A percentile compares a stretch with the other conserved stretches of the same genome.
Conservation (phyloP, 345 rosid genomes). For the Hirschfeldia incana region DNA sequence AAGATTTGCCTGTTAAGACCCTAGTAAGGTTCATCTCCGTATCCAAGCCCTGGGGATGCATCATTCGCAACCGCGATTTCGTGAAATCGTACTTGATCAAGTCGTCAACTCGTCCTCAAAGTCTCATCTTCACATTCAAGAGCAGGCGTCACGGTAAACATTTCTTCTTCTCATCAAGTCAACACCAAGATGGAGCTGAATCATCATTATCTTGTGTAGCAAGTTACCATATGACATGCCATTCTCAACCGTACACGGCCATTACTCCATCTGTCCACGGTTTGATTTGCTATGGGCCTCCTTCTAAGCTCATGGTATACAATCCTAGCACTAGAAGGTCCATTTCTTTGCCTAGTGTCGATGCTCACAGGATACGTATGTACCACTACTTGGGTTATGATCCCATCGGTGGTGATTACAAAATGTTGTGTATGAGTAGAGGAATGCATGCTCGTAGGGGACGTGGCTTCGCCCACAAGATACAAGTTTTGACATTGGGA, state of each 20-base stretch:
- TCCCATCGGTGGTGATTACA: conserved; percentile 10
- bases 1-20: conserved; percentile 4
- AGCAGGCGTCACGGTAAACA: background rate
- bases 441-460: background rate
- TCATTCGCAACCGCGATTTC: conserved; percentile 15
- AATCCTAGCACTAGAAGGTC: conserved; percentile 20
- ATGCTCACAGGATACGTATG: background rate
- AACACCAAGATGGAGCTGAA: background rate
- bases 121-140: conserved; percentile 16
- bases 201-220: background rate
- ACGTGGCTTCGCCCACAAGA: background rate
- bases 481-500: conserved; percentile 5
- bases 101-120: background rate
- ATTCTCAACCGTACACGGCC: background rate
- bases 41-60: background rate
- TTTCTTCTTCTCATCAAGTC: conserved; percentile 10
- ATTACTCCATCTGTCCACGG: conserved; percentile 18
- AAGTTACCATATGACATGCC: conserved; percentile 13
- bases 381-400: conserved; percentile 31
- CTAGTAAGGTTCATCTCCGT: conserved; percentile 7
- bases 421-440: conserved; percentile 16
- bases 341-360: conserved; percentile 1
- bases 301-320: background rate
- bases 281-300: conserved; percentile 16
- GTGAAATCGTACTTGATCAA: background rate